Evolutionary conservation across 192 early-diverging fungal species (phyloP).

Genomic region (Podila clonocystis): DNA sequence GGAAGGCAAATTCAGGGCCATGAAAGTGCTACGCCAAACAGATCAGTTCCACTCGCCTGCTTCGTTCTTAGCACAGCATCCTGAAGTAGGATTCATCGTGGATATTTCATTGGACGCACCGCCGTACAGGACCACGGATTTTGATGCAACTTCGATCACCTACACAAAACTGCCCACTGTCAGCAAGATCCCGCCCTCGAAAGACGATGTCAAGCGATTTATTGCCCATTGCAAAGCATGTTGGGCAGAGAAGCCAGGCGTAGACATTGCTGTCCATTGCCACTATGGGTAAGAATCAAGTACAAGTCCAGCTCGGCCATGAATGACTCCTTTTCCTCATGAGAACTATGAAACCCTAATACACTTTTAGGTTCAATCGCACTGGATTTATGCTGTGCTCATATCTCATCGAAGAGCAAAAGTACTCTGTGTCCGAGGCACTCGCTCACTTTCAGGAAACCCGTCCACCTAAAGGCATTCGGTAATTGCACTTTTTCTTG

Average conservation of each 20-base stretch:
- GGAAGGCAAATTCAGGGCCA: conserved; percentile 56
- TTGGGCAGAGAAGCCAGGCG: conserved; percentile 57
- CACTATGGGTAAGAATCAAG: conserved; percentile 61
- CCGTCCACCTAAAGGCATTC: conserved; percentile 59
- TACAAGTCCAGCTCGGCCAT: background rate
- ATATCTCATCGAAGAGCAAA: conserved; percentile 61
- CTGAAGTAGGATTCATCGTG: conserved; percentile 62
- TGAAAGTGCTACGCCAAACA: conserved; percentile 68
- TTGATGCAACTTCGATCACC: conserved; percentile 60
- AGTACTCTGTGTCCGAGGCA: conserved; percentile 59
- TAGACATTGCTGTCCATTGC: conserved; percentile 68
- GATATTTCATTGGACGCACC: conserved; percentile 63
- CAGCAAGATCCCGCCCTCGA: conserved; percentile 61
- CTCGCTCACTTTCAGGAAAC: conserved; percentile 54
- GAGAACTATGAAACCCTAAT: background rate
- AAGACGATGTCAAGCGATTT: conserved; percentile 55
- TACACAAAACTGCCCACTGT: conserved; percentile 62
- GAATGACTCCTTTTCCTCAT: background rate
- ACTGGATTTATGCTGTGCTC: conserved; percentile 68
- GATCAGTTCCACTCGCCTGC: conserved; percentile 62
- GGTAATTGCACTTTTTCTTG: conserved; percentile 21
- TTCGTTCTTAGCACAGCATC: conserved; percentile 59
- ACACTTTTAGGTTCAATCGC: conserved; percentile 56
- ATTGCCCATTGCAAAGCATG: conserved; percentile 50
- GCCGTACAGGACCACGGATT: conserved; percentile 62